Evolutionary conservation across 2,329 filamentous ascomycete genomes (phyloP).

Genomic region (Mollisia scopiformis): DNA sequence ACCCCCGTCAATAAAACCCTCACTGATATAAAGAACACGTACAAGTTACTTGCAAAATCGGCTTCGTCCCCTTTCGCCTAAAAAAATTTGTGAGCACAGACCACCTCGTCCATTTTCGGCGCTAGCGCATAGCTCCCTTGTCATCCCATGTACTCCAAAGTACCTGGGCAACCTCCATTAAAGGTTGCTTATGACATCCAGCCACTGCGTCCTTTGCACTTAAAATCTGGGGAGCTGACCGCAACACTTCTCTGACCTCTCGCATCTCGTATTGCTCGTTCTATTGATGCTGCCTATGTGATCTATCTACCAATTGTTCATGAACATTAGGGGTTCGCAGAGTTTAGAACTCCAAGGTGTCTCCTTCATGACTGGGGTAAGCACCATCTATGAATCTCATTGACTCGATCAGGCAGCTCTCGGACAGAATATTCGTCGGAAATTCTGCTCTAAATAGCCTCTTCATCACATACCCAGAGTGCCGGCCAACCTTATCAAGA

Average conservation of each 20-base stretch:
- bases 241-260: constrained; percentile 1
- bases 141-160: background rate
- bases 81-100: constrained; percentile 14
- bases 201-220: constrained; percentile 5
- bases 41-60: constrained; percentile 11
- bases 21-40: no score
- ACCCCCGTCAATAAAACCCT: no score
- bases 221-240: constrained; percentile 5
- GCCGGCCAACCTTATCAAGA: constrained; percentile 1
- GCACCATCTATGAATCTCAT: no score
- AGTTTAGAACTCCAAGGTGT: background rate
- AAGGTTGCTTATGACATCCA: constrained; percentile 2
- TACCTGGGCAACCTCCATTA: background rate
- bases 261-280: constrained; percentile 1
- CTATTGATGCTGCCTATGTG: background rate
- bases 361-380: background rate
- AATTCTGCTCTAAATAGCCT: background rate
- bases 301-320: background rate
- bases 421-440: background rate
- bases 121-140: background rate
- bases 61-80: constrained; percentile 3
- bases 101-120: constrained; percentile 4
- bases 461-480: background rate
- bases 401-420: background rate
- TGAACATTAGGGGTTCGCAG: background rate